These are phyloP conservation scores for Talaromyces sp. DNA, from an alignment of 2,329 filamentous ascomycete species.

Conservation along the genomic window DNA sequence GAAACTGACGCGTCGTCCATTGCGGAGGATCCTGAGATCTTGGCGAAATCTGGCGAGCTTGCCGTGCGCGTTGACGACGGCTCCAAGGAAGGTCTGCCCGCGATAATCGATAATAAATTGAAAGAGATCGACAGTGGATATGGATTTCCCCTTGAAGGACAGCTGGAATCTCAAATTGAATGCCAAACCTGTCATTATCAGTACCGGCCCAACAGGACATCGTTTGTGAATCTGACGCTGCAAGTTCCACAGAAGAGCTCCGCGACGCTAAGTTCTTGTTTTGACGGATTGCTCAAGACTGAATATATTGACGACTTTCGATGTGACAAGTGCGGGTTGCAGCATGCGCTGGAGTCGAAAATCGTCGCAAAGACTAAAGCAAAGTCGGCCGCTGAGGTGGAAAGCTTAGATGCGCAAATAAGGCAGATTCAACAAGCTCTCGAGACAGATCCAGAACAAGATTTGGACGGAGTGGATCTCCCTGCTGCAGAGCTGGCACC, in stretches of 20 bases:
- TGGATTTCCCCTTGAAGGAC: conserved; percentile 87
- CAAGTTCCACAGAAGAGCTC: conserved; percentile 80
- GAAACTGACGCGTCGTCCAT: conserved; percentile 4
- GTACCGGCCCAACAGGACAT: conserved; percentile 74
- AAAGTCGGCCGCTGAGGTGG: conserved; percentile 49
- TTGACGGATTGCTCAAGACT: conserved; percentile 89
- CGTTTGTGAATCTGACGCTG: conserved; percentile 86
- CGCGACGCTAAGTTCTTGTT: conserved; percentile 78
- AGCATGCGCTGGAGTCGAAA: conserved; percentile 66
- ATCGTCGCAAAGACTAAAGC: conserved; percentile 55
- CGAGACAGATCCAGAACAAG: conserved; percentile 72
- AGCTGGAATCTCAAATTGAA: conserved; percentile 89
- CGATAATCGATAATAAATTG: conserved; percentile 35
- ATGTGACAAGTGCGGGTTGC: conserved; percentile 85
- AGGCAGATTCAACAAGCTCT: conserved; percentile 64
- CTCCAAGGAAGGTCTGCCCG: conserved; percentile 27
- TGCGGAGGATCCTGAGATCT: conserved; percentile 12
- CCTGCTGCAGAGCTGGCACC: conserved; percentile 71
- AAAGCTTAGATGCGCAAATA: conserved; percentile 55
- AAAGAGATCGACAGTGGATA: conserved; percentile 35
- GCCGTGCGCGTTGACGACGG: conserved; percentile 36
- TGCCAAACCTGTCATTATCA: conserved; percentile 86
- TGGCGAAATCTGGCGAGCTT: conserved; percentile 20
- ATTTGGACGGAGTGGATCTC: conserved; percentile 65
- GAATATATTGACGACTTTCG: conserved; percentile 97